These are phyloP conservation scores for Aspergillus quadrilineatus DNA, from an alignment of 2,329 filamentous ascomycete genomes.

Conservation along the genomic window DNA sequence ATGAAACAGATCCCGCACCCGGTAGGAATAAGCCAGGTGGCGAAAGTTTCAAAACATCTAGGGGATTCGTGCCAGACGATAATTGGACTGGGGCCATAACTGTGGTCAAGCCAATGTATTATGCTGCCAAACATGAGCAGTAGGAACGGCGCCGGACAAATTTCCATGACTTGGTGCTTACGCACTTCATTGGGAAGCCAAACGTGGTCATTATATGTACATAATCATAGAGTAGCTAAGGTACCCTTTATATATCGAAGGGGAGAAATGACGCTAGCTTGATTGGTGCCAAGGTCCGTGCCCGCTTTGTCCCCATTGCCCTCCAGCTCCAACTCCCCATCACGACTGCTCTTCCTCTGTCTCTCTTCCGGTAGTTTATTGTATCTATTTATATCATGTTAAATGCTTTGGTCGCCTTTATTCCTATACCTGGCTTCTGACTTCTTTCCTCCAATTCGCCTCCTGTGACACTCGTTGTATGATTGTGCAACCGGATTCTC, in stretches of 20 bases:
- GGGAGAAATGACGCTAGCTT: background rate
- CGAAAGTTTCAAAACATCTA: background rate
- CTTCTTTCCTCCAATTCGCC: constrained; percentile 3
- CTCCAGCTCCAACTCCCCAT: background rate
- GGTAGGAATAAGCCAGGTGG: background rate
- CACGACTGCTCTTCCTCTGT: background rate
- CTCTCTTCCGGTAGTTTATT: background rate
- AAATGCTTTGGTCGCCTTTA: constrained; percentile 15
- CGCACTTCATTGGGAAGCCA: no score
- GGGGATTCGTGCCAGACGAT: background rate
- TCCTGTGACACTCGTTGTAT: constrained; percentile 23
- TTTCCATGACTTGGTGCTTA: background rate
- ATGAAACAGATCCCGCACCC: background rate
- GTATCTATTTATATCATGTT: constrained; percentile 6
- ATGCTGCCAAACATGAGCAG: background rate
- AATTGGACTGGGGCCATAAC: background rate
- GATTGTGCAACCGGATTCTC: constrained; percentile 7
- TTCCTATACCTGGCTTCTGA: constrained; percentile 4
- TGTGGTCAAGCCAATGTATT: background rate
- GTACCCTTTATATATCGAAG: background rate
- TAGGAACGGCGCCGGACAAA: background rate
- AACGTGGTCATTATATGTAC: background rate
- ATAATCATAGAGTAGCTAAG: background rate
- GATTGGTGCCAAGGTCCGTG: background rate
- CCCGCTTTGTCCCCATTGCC: background rate